Evolutionary conservation across 108 stramenopile species (phyloP).

Genomic region (Schizochytrium sp.): DNA sequence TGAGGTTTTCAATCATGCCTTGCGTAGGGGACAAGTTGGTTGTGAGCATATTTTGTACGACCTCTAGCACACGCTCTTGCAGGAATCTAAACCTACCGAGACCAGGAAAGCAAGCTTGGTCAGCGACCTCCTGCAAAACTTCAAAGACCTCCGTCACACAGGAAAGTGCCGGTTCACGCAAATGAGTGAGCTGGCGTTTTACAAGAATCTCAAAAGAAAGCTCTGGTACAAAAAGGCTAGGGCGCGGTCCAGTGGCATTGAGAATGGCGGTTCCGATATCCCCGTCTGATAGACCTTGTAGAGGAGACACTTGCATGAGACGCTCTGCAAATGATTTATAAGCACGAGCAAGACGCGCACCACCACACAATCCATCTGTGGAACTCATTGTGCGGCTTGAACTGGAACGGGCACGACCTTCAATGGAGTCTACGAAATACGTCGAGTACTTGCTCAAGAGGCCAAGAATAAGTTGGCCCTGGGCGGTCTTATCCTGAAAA

Average conservation of each 20-base stretch:
- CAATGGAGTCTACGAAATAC: slow-evolving; percentile 87
- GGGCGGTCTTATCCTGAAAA: slow-evolving; percentile 38
- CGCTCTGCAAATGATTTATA: slow-evolving; percentile 91
- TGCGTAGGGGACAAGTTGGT: slow-evolving; percentile 86
- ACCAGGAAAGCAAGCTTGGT: slow-evolving; percentile 87
- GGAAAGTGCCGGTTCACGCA: slow-evolving; percentile 92
- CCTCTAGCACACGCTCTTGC: slow-evolving; percentile 90
- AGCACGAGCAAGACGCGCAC: slow-evolving; percentile 69
- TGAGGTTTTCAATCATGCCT: slow-evolving; percentile 92
- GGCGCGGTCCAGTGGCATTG: slow-evolving; percentile 93
- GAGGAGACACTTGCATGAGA: not conserved
- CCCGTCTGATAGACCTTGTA: slow-evolving; percentile 56
- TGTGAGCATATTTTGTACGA: slow-evolving; percentile 81
- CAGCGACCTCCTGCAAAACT: slow-evolving; percentile 90
- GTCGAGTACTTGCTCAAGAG: slow-evolving; percentile 91
- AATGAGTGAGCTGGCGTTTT: slow-evolving; percentile 87
- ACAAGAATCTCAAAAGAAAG: slow-evolving; percentile 95
- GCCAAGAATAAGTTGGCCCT: slow-evolving; percentile 82
- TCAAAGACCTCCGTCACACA: slow-evolving; percentile 95
- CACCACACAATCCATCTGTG: slow-evolving; percentile 62
- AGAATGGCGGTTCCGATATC: slow-evolving; percentile 96
- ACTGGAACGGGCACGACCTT: slow-evolving; percentile 83
- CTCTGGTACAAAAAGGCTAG: slow-evolving; percentile 95
- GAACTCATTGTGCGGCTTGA: slow-evolving; percentile 63
- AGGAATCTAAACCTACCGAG: slow-evolving; percentile 89